Percentiles rank a stretch among this genome's conserved stretches.
These are phyloP conservation scores for Lactarius vividus DNA, from an alignment of 768 basidiomycete genomes.

Conservation along the genomic window DNA sequence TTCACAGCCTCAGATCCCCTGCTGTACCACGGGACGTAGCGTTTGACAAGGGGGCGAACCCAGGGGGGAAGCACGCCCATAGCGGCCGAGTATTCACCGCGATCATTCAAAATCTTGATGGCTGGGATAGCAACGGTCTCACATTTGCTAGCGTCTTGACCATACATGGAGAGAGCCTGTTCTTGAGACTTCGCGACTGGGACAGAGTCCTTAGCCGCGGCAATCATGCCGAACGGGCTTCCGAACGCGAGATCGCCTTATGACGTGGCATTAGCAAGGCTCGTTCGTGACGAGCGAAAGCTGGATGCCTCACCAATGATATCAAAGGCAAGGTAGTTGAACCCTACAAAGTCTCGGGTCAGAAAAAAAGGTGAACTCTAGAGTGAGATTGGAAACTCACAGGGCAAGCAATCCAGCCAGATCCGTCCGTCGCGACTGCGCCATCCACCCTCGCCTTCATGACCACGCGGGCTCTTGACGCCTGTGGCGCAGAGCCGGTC, in stretches of 20 bases:
- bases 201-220: constrained; percentile 69
- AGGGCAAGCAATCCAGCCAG: constrained; percentile 74
- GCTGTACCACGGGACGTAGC: constrained; percentile 39
- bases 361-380: constrained; percentile 15
- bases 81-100: constrained; percentile 43
- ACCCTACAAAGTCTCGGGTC: constrained; percentile 37
- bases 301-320: constrained; percentile 56
- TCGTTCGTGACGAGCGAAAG: background rate
- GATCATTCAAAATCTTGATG: constrained; percentile 59
- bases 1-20: constrained; percentile 34
- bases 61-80: constrained; percentile 41
- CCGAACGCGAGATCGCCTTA: constrained; percentile 74
- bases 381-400: constrained; percentile 39
- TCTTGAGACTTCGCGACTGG: constrained; percentile 57
- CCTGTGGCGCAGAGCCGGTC: constrained; percentile 58
- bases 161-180: constrained; percentile 52
- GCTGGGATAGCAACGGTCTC: constrained; percentile 70
- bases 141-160: constrained; percentile 40
- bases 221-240: constrained; percentile 81
- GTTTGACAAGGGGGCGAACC: constrained; percentile 35
- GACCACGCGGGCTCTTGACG: constrained; percentile 48
- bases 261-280: background rate
- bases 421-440: constrained; percentile 56
- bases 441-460: constrained; percentile 59
- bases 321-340: constrained; percentile 65